phyloP scores from a whole-genome alignment of 1,284 basidiomycete species.

The Moesziomyces parantarcticus region DNA sequence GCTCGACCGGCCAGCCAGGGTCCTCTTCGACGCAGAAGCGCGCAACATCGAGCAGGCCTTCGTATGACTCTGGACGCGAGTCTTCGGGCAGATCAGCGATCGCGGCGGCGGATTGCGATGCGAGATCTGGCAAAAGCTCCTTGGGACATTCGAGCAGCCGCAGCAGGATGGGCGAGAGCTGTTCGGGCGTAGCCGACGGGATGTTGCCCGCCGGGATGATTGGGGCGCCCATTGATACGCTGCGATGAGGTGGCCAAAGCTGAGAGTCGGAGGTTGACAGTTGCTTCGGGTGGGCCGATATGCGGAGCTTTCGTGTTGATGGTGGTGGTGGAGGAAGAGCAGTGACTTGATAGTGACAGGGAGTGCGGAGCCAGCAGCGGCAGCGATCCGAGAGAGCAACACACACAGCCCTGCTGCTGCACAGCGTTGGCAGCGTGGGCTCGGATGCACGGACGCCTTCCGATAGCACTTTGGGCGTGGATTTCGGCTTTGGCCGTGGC shows the following conservation, averaged over 20 bases:
- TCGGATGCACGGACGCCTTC: slow-evolving; percentile 17
- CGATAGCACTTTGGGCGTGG: not conserved
- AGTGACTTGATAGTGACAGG: not conserved
- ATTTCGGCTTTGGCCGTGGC: slow-evolving; percentile 31
- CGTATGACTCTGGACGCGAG: slow-evolving; percentile 60
- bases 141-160: slow-evolving; percentile 47
- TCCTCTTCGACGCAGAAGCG: slow-evolving; percentile 67
- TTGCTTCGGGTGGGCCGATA: too few species aligned
- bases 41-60: slow-evolving; percentile 65
- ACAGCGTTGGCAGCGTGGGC: slow-evolving; percentile 3
- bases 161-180: slow-evolving; percentile 52
- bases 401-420: not conserved
- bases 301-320: not conserved
- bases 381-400: not conserved
- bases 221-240: slow-evolving; percentile 11
- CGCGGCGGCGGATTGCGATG: slow-evolving; percentile 51
- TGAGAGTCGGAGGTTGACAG: not conserved
- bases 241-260: not conserved
- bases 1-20: slow-evolving; percentile 56
- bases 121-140: slow-evolving; percentile 37
- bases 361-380: not conserved
- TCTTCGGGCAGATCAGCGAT: slow-evolving; percentile 60
- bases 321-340: not conserved
- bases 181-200: slow-evolving; percentile 44
- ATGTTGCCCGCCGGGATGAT: slow-evolving; percentile 43